Base-by-base conservation (phyloP, 495 filamentous ascomycete species). In the Hypoxylon rickii region DNA sequence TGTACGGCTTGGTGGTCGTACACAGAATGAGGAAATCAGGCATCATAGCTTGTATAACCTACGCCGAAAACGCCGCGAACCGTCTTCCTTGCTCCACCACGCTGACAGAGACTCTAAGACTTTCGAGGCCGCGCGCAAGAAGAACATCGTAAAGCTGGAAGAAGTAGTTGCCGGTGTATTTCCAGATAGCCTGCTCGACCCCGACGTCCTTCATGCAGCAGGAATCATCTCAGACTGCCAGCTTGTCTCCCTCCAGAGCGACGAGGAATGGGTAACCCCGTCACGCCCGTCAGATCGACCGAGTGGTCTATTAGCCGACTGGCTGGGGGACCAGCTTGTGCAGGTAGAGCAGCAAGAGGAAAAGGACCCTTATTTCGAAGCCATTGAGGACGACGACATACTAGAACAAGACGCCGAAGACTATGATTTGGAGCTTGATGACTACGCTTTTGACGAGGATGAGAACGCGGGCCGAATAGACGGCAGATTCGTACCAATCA, bases 1-100 rank as follows among this genome's bases (percentile, higher is more conserved):
- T 45, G 73, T 93, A 33, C 88, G 93, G 5, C 73, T 97, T 13
- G 93, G 93, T n/a, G 83, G 85, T 4, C 80, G 89, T n/a, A 86
- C 79, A 4, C 66, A 79, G 31, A 87, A 88, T 48, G 70, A 78
- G 10, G 77, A 82, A 12, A 86, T 92, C 59, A 82, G 85, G 55
- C 69, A 75, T 3, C 79, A 83, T 7, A 91, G 84, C 0, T 66
- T 96, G 5, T 89, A 74, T 64, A 77, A 86, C 55, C 67, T 90
- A 1, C 79, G 82, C 44, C 73, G 34, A 5, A n/a, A 33, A 4
- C 34, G 13, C 47, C 37, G 59, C n/a, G 31, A 24, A 11, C 50
- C 17, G 26, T 40, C 20, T 2, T 17, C 29, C 10, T 33, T 40
- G 3, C 37, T 19, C 2, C 45, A 49, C 21, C 40, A 22, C 2